Percentiles rank a stretch among this genome's conserved stretches.
These are phyloP conservation scores for Naganishia liquefaciens DNA, from an alignment of 1,284 basidiomycete genomes.

Conservation along the genomic window DNA sequence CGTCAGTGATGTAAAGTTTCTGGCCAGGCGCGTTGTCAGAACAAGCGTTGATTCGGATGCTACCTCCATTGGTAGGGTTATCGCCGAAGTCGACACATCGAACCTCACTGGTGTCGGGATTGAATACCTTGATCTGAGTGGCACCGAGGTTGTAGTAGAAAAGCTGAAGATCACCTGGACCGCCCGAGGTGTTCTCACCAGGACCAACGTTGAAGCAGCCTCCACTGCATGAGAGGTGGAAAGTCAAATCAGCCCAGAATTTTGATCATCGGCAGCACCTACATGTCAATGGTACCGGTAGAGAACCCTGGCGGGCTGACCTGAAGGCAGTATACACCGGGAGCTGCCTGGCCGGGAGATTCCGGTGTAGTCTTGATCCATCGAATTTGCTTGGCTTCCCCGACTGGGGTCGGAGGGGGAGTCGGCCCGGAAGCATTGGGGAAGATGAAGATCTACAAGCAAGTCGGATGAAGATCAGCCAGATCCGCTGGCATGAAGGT, in stretches of 20 bases:
- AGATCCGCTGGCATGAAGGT: too few species aligned
- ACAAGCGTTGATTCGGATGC: conserved; percentile 32
- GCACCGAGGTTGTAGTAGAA: conserved; percentile 9
- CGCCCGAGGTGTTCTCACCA: not conserved
- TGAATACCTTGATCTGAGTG: conserved; percentile 1
- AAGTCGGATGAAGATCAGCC: not conserved
- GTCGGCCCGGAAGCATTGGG: not conserved
- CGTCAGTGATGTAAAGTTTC: conserved; percentile 27
- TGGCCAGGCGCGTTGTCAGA: conserved; percentile 28
- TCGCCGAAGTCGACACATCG: conserved; percentile 20
- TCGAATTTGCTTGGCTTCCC: not conserved
- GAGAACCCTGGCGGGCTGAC: conserved; percentile 12
- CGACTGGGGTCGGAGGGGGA: not conserved
- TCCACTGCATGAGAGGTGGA: not conserved
- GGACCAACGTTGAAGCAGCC: not conserved
- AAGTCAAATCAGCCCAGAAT: not conserved
- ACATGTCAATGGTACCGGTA: not conserved
- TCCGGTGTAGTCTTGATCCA: not conserved
- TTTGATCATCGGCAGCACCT: not conserved
- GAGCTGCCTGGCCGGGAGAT: too few species aligned
- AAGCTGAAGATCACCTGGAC: not conserved
- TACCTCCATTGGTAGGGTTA: conserved; percentile 23
- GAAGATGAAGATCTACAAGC: conserved; percentile 12
- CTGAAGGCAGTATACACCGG: conserved; percentile 9
- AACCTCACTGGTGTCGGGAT: not conserved